Evolutionary conservation across 2,329 filamentous ascomycete genomes (phyloP), one percentile per base, ranked within the genome.

Genomic region (Calonectria leucothoes): DNA sequence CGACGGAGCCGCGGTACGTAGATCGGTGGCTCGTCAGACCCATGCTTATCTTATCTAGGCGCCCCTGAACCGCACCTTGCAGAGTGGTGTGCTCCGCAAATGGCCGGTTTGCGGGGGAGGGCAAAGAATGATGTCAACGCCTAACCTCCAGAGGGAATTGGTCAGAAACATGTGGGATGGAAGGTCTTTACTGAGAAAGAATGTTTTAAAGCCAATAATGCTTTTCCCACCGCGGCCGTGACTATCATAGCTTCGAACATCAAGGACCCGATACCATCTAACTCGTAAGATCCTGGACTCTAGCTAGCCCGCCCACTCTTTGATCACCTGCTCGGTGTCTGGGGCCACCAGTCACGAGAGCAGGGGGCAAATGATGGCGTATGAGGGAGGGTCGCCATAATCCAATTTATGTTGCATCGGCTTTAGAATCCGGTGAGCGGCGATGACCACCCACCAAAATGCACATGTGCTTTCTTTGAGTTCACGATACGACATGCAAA

Each of bases 1-100:
- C 65, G 7, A 55, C 12, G 59, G 57, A 48, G 57, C 57, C 48
- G 33, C 37, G 37, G 57, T 31, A 39, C 51, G 10, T 55, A 25
- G 33, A 55, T 49, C 49, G 45, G 33, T 31, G 20, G 33, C 33
- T 39, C 7, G n/a, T 39, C 48, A 45, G 27, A 39, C 42, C 61
- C 39, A 57, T 55, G 37, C 23, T 52, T 66, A 65, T 65, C 61
- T 66, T 61, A 71, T 71, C 63, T 55, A 14, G 8, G 20, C 14
- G n/a, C 55, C 33, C 17, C 51, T 20, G 27, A 27, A 5, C 17
- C 33, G 10, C 7, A 14, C 12, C n/a, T 61, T 14, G 27, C 35
- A 37, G 25, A 14, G 14, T 61, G n/a, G 14, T 61, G 23, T 35
- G 29, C 42, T 45, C 42, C 29, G 29, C 17, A n/a, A 8, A 52